Conservation (phyloP, 2,329 filamentous ascomycete genomes). For the Talaromyces marneffei region DNA sequence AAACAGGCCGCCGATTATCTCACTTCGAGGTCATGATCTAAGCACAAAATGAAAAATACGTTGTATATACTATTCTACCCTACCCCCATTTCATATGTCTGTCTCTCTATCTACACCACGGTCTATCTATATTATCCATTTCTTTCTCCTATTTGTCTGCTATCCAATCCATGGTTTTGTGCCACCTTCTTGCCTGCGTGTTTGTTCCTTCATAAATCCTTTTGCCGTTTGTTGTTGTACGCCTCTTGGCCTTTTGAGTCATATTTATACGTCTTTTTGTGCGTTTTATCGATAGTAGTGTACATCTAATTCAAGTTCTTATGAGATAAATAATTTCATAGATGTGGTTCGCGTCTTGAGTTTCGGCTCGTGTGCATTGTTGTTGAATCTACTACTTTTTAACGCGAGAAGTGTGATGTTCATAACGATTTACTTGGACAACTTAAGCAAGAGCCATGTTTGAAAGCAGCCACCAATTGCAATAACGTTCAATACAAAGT, state of each 20-base stretch:
- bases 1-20: conserved; percentile 36
- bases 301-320: not conserved
- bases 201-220: no score
- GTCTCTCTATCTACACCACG: not conserved
- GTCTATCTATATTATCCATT: not conserved
- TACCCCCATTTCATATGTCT: not conserved
- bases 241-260: no score
- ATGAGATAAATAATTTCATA: not conserved
- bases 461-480: not conserved
- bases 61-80: conserved; percentile 8
- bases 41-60: not conserved
- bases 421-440: not conserved
- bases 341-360: not conserved
- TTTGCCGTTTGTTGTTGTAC: no score
- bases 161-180: no score
- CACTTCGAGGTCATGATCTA: conserved; percentile 34
- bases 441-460: not conserved
- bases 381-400: no score
- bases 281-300: not conserved
- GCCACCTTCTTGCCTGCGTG: not conserved
- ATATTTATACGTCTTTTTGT: no score
- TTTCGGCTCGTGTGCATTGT: not conserved
- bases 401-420: not conserved
- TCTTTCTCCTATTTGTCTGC: not conserved
- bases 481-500: not conserved